phyloP scores from a whole-genome alignment of 2,329 filamentous ascomycete genomes.

The Gliomastix tumulicola region DNA sequence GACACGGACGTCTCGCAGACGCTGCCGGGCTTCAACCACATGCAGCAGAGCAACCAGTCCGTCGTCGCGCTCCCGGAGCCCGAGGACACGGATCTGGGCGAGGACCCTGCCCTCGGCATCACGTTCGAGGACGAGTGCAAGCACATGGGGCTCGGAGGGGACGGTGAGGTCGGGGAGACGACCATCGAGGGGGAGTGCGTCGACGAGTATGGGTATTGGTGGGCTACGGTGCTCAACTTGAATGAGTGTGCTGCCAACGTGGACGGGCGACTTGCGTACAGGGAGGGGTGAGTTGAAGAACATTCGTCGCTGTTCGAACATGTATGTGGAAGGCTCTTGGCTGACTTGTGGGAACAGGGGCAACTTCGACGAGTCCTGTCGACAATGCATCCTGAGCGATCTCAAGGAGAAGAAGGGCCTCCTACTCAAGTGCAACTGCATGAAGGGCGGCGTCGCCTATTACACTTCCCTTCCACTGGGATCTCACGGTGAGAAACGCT shows the following conservation, averaged over 20 bases:
- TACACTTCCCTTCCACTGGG: conserved; percentile 10
- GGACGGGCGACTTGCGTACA: conserved; percentile 9
- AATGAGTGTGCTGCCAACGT: conserved; percentile 13
- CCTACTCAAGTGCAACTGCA: conserved; percentile 12
- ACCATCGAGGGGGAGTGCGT: conserved; percentile 12
- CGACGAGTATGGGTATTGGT: conserved; percentile 10
- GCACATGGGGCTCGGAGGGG: conserved; percentile 12
- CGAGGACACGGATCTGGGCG: conserved; percentile 13
- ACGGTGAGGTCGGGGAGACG: conserved; percentile 9
- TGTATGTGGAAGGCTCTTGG: too few species aligned
- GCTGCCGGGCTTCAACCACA: too few species aligned
- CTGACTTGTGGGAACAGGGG: conserved; percentile 6
- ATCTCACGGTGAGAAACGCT: conserved; percentile 5
- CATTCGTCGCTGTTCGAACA: too few species aligned
- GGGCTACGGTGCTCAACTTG: conserved; percentile 15
- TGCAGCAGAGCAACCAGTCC: conserved; percentile 8
- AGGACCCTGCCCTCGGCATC: conserved; percentile 13
- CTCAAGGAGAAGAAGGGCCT: neutral
- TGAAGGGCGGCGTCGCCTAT: too few species aligned
- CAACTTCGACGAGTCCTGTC: conserved; percentile 12
- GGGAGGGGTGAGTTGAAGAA: conserved; percentile 9
- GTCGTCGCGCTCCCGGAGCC: neutral
- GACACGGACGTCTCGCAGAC: too few species aligned
- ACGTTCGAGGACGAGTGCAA: conserved; percentile 7
- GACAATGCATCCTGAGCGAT: conserved; percentile 10